Percentiles rank a stretch among this genome's conserved stretches.
Evolutionary conservation across 192 early-diverging fungal species (phyloP).

Genomic region (Coemansia sp.): DNA sequence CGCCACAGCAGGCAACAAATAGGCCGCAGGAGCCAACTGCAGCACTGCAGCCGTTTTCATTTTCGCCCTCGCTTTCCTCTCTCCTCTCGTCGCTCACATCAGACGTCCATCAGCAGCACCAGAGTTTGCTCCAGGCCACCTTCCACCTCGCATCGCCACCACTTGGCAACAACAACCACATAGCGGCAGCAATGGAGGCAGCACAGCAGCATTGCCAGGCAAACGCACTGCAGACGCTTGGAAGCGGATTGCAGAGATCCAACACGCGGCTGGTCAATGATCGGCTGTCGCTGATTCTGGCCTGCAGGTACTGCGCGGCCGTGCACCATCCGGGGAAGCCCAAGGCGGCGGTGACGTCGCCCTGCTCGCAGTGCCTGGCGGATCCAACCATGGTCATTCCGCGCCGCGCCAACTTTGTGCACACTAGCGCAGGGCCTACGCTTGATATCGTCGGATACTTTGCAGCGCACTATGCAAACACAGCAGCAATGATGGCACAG

Average conservation of each 20-base stretch:
- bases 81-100: constrained; percentile 13
- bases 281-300: constrained; percentile 4
- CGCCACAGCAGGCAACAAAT: not conserved
- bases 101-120: constrained; percentile 7
- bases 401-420: constrained; percentile 42
- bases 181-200: not conserved
- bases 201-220: not conserved
- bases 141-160: not conserved
- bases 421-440: constrained; percentile 42
- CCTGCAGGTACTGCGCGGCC: constrained; percentile 5
- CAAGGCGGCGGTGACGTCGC: not conserved
- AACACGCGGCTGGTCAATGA: constrained; percentile 3
- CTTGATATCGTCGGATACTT: constrained; percentile 25
- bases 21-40: not conserved
- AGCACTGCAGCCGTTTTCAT: constrained; percentile 22
- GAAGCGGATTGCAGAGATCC: not conserved
- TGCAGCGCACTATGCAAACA: constrained; percentile 1
- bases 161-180: not conserved
- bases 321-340: constrained; percentile 4
- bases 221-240: not conserved
- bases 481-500: not conserved
- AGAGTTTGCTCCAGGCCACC: not conserved
- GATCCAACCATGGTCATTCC: constrained; percentile 10
- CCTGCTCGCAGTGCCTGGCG: constrained; percentile 19
- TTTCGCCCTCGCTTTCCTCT: constrained; percentile 46